Percentiles rank a stretch among this genome's conserved stretches.
phyloP scores from a whole-genome alignment of 768 basidiomycete species.

The Pleurotus tuoliensis region DNA sequence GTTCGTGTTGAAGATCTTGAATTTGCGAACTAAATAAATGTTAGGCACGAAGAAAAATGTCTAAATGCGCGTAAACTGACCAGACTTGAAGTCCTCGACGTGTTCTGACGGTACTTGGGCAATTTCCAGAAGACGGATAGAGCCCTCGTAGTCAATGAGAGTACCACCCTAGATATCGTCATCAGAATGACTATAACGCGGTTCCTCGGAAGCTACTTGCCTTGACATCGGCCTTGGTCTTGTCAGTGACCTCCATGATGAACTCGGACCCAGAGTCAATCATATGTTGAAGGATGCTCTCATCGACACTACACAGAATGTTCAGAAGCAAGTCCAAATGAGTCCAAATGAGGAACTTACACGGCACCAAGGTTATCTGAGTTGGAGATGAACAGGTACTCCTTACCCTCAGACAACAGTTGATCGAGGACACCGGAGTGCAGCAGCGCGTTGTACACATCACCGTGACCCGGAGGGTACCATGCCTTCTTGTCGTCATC shows the following conservation, averaged over 20 bases:
- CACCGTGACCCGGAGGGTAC: constrained; percentile 98
- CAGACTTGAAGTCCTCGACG: constrained; percentile 90
- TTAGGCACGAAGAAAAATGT: not conserved
- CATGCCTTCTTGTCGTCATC: constrained; percentile 86
- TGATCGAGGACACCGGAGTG: constrained; percentile 91
- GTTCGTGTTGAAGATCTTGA: constrained; percentile 80
- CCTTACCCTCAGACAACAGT: constrained; percentile 86
- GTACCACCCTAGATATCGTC: constrained; percentile 65
- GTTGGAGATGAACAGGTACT: constrained; percentile 97
- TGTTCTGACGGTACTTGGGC: constrained; percentile 93
- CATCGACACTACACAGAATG: constrained; percentile 56
- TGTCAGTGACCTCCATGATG: constrained; percentile 94
- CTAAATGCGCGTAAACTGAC: constrained; percentile 25
- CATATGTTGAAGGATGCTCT: constrained; percentile 85
- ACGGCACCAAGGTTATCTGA: constrained; percentile 94
- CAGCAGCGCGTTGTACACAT: constrained; percentile 87
- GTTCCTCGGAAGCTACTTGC: constrained; percentile 15
- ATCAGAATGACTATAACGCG: not conserved
- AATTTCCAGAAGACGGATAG: constrained; percentile 85
- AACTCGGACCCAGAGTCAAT: constrained; percentile 78
- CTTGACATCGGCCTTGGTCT: constrained; percentile 85
- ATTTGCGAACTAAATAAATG: constrained; percentile 48
- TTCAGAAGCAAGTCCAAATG: constrained; percentile 15
- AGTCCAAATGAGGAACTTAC: constrained; percentile 36
- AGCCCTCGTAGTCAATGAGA: constrained; percentile 87